Percentiles rank a stretch among this genome's conserved stretches.
phyloP scores from a whole-genome alignment of 2,329 filamentous ascomycete genomes.

The Microdochium bolleyi region DNA sequence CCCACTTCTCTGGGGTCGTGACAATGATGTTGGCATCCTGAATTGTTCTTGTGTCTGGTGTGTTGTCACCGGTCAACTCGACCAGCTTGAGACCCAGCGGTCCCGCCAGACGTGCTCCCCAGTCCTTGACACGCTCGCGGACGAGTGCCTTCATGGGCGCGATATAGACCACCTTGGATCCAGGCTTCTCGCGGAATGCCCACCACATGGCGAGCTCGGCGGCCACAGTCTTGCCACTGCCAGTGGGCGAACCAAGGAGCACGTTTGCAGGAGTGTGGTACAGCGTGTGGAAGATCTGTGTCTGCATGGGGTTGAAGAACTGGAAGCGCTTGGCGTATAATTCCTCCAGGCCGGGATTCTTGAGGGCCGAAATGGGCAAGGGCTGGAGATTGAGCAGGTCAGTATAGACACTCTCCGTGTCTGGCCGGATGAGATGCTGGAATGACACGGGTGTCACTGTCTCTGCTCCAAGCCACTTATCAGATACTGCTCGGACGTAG shows the following conservation, averaged over 20 bases:
- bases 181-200: slow-evolving; percentile 90
- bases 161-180: slow-evolving; percentile 97
- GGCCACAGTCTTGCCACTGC: slow-evolving; percentile 95
- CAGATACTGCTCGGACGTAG: slow-evolving; percentile 88
- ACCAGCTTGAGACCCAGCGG: slow-evolving; percentile 87
- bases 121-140: slow-evolving; percentile 91
- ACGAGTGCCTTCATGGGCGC: slow-evolving; percentile 99
- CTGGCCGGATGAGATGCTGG: slow-evolving; percentile 92
- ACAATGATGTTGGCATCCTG: slow-evolving; percentile 96
- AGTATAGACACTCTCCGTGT: slow-evolving; percentile 96
- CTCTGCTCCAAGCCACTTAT: slow-evolving; percentile 93
- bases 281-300: slow-evolving; percentile 93
- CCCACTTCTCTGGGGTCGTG: slow-evolving; percentile 99
- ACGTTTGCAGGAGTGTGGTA: slow-evolving; percentile 92
- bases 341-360: slow-evolving; percentile 80
- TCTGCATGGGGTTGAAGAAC: slow-evolving; percentile 99
- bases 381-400: slow-evolving; percentile 89
- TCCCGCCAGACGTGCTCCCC: slow-evolving; percentile 71
- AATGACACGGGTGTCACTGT: slow-evolving; percentile 94
- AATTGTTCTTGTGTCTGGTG: slow-evolving; percentile 91
- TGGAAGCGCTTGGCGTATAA: slow-evolving; percentile 85
- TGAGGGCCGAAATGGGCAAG: slow-evolving; percentile 75
- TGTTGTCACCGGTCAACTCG: slow-evolving; percentile 95
- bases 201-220: slow-evolving; percentile 99
- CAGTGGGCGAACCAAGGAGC: slow-evolving; percentile 88